Conservation (phyloP, 1,139 yeast genomes). For the Starmera stellimalicola region DNA sequence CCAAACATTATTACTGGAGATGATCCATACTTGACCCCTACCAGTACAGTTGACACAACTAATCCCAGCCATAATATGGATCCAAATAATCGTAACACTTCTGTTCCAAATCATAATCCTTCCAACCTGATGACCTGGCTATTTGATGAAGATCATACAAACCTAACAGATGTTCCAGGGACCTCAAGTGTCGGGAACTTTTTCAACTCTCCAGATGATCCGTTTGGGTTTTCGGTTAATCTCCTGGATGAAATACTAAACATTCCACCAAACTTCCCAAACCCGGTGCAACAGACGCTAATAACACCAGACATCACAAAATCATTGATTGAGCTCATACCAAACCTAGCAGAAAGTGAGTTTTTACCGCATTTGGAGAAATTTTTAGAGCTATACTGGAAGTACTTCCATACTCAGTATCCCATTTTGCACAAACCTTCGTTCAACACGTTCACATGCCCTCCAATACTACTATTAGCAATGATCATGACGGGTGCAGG, state of each 20-base stretch:
- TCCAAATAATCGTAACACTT: not conserved
- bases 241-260: constrained; percentile 15
- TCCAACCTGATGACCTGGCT: constrained; percentile 21
- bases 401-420: constrained; percentile 50
- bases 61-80: constrained; percentile 13
- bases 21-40: not conserved
- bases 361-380: constrained; percentile 18
- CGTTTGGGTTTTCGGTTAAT: constrained; percentile 19
- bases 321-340: constrained; percentile 17
- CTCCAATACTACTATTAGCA: constrained; percentile 44
- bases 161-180: constrained; percentile 7
- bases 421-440: constrained; percentile 57
- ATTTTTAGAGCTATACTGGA: constrained; percentile 40
- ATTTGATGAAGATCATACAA: constrained; percentile 16
- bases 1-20: not conserved
- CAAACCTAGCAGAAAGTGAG: constrained; percentile 18
- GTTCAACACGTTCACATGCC: constrained; percentile 42
- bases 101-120: constrained; percentile 4
- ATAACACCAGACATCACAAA: constrained; percentile 15
- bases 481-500: constrained; percentile 51
- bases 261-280: constrained; percentile 20
- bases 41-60: constrained; percentile 11
- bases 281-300: constrained; percentile 17
- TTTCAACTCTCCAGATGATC: constrained; percentile 20
- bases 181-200: constrained; percentile 15